Conservation (phyloP, 768 basidiomycete genomes). For the Hygrophorus pudorinus region DNA sequence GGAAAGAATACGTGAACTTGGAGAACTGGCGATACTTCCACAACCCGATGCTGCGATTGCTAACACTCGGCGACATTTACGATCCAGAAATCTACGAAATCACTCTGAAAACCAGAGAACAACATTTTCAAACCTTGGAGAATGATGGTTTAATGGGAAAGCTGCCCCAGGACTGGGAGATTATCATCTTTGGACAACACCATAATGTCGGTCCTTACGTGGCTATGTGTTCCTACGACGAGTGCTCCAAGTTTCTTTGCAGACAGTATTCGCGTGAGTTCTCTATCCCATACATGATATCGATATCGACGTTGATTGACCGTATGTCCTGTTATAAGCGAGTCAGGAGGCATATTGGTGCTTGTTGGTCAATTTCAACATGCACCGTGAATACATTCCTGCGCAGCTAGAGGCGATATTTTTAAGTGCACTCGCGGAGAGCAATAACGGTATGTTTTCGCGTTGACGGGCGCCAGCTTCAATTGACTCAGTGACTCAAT, state of each 20-base stretch:
- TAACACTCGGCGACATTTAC: constrained; percentile 31
- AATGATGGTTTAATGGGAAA: constrained; percentile 18
- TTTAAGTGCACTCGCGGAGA: too few species aligned
- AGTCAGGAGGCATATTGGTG: not conserved
- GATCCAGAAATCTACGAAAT: constrained; percentile 21
- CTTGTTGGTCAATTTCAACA: too few species aligned
- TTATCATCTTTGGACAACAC: constrained; percentile 18
- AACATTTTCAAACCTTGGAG: constrained; percentile 25
- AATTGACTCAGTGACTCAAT: too few species aligned
- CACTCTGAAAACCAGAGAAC: constrained; percentile 25
- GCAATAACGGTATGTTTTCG: too few species aligned
- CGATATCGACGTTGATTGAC: constrained; percentile 13
- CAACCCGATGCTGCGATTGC: constrained; percentile 23
- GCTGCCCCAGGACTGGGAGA: constrained; percentile 30
- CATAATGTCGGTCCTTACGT: not conserved
- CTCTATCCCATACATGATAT: constrained; percentile 12
- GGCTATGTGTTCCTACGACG: not conserved
- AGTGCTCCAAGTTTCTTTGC: not conserved
- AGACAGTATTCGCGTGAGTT: constrained; percentile 11
- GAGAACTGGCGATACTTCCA: constrained; percentile 37
- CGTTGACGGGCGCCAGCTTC: too few species aligned
- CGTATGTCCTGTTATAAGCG: not conserved
- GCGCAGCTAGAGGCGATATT: too few species aligned
- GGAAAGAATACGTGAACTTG: constrained; percentile 30
- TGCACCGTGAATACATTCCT: too few species aligned